A percentile compares a stretch with the other conserved stretches of the same genome.
Conservation (phyloP, 306 rosid species). For the Dryas alaskensis region DNA sequence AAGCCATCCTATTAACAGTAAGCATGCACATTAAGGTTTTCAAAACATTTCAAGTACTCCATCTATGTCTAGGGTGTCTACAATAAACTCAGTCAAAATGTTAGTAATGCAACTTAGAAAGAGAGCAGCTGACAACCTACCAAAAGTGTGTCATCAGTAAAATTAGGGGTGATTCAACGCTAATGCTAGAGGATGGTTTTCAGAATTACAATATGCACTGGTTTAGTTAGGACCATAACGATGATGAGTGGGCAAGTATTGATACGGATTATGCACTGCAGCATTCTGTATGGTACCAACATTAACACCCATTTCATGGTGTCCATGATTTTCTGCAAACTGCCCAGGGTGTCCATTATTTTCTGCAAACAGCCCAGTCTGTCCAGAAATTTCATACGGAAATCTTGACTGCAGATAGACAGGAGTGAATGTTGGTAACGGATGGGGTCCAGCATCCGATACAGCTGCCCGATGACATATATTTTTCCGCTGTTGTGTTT, state of each 20-base stretch:
- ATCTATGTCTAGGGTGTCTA: neutral
- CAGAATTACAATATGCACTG: neutral
- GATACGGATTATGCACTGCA: neutral
- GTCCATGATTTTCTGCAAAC: neutral
- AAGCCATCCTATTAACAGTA: neutral
- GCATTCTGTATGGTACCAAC: neutral
- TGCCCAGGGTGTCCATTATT: no score
- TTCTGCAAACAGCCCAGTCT: no score
- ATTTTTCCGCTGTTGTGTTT: neutral
- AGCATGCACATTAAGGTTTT: neutral
- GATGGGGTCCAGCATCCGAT: neutral
- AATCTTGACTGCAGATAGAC: neutral
- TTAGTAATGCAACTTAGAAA: no score
- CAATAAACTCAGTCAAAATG: no score
- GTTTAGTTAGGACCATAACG: neutral
- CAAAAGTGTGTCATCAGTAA: no score
- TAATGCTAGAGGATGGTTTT: neutral
- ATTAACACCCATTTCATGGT: neutral
- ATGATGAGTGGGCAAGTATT: neutral
- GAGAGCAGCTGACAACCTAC: no score
- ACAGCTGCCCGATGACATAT: conserved; percentile 1
- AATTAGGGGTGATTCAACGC: neutral
- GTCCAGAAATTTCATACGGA: no score
- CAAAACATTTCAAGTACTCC: neutral
- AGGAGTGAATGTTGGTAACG: neutral